Evolutionary conservation across 2,329 filamentous ascomycete genomes (phyloP).

Genomic region (Trichoderma sp.): DNA sequence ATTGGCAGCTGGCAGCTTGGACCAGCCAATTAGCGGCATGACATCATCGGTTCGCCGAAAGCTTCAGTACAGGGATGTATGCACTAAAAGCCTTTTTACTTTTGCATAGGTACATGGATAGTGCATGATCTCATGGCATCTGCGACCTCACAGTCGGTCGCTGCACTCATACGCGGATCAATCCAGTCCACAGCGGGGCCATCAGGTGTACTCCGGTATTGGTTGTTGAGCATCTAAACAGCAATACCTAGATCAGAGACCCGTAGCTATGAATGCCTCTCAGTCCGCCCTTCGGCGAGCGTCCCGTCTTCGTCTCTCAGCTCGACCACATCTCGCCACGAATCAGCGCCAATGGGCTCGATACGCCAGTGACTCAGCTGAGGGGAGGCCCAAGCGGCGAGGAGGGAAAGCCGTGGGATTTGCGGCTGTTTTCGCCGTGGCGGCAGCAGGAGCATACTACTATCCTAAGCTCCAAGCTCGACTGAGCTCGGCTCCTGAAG

Average conservation of each 20-base stretch:
- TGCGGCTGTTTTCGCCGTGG: constrained; percentile 40
- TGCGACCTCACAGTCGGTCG: not conserved
- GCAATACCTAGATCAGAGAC: not conserved
- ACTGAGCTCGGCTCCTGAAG: constrained; percentile 27
- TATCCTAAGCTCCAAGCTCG: constrained; percentile 39
- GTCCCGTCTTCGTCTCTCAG: constrained; percentile 28
- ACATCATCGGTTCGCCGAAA: constrained; percentile 8
- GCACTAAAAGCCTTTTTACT: constrained; percentile 1
- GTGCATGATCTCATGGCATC: constrained; percentile 21
- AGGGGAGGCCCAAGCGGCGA: constrained; percentile 26
- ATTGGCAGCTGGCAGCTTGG: constrained; percentile 33
- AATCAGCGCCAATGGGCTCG: constrained; percentile 36
- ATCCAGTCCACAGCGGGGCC: not conserved
- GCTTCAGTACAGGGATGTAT: constrained; percentile 17
- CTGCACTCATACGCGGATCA: constrained; percentile 3
- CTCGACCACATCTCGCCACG: constrained; percentile 27
- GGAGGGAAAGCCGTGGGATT: constrained; percentile 36
- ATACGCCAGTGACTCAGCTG: constrained; percentile 29
- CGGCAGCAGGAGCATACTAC: constrained; percentile 42
- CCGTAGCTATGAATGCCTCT: constrained; percentile 35
- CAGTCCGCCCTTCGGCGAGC: constrained; percentile 34
- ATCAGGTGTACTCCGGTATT: not conserved
- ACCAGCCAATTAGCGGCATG: constrained; percentile 15
- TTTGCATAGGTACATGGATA: not conserved
- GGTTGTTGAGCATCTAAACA: not conserved